Conservation (phyloP, 1,139 yeast genomes). For the Entelexis paramagnoliae region DNA sequence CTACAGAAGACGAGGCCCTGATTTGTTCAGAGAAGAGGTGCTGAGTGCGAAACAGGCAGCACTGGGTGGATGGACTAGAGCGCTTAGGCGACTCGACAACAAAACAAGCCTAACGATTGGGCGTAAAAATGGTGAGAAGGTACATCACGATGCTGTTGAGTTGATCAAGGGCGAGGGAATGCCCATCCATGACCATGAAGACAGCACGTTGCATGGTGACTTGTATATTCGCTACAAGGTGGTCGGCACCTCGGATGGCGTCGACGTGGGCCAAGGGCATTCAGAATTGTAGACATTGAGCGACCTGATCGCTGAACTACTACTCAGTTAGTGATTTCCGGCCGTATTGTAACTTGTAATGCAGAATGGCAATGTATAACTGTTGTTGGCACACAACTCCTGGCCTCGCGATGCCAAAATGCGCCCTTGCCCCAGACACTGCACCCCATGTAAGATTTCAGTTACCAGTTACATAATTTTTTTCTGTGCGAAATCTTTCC, state of each 20-base stretch:
- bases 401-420: background rate
- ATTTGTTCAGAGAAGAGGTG: slow-evolving; percentile 73
- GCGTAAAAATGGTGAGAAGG: slow-evolving; percentile 44
- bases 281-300: background rate
- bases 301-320: too few species aligned
- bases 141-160: slow-evolving; percentile 63
- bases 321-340: too few species aligned
- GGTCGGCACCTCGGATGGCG: slow-evolving; percentile 28
- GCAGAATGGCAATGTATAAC: too few species aligned
- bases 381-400: too few species aligned
- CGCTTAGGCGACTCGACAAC: slow-evolving; percentile 55
- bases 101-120: slow-evolving; percentile 41
- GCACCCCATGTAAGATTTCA: background rate
- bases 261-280: background rate
- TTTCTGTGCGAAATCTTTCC: slow-evolving; percentile 3
- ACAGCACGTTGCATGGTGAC: slow-evolving; percentile 45
- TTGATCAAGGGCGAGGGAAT: slow-evolving; percentile 65
- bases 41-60: slow-evolving; percentile 62
- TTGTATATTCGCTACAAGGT: slow-evolving; percentile 62
- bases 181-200: slow-evolving; percentile 51
- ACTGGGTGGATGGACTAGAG: slow-evolving; percentile 69
- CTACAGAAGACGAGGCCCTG: slow-evolving; percentile 64
- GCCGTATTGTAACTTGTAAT: background rate
- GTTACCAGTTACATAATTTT: slow-evolving; percentile 4
- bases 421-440: background rate